Evolutionary conservation across 306 rosid species (phyloP).

Genomic region (Castanea crenata): DNA sequence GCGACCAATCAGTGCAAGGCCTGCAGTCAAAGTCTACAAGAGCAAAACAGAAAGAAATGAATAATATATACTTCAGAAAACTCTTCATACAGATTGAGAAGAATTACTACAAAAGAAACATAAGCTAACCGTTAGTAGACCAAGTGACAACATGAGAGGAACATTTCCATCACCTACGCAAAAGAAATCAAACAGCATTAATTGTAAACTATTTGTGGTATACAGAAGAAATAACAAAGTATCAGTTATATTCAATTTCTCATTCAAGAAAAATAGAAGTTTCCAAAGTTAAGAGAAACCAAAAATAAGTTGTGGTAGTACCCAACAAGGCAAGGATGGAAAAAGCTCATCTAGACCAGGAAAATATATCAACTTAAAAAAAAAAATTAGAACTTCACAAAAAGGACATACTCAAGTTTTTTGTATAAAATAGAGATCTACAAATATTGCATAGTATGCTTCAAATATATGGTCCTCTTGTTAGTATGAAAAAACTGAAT

Average conservation of each 20-base stretch:
- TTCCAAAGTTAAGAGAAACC: background rate
- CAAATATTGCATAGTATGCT: background rate
- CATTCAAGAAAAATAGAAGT: background rate
- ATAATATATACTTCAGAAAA: conserved; percentile 1
- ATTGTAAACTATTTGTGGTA: background rate
- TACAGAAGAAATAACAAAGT: background rate
- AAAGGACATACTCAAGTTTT: background rate
- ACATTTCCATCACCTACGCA: conserved; percentile 78
- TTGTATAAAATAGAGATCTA: background rate
- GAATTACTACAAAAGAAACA: background rate
- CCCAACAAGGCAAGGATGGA: conserved; percentile 7
- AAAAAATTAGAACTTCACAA: background rate
- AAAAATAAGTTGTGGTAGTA: background rate
- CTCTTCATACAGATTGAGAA: conserved; percentile 11
- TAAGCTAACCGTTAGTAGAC: conserved; percentile 79
- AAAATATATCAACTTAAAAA: background rate
- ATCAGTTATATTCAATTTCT: background rate
- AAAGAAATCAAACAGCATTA: conserved; percentile 21
- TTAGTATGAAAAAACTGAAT: background rate
- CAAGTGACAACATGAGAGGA: conserved; percentile 79
- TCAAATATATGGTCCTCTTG: background rate
- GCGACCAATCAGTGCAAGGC: conserved; percentile 75
- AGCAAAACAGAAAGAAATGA: conserved; percentile 17
- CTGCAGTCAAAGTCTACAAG: conserved; percentile 83
- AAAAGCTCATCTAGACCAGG: background rate